These are phyloP conservation scores for Hyphodiscus hymeniophilus DNA, from an alignment of 495 filamentous ascomycete species.

Conservation along the genomic window DNA sequence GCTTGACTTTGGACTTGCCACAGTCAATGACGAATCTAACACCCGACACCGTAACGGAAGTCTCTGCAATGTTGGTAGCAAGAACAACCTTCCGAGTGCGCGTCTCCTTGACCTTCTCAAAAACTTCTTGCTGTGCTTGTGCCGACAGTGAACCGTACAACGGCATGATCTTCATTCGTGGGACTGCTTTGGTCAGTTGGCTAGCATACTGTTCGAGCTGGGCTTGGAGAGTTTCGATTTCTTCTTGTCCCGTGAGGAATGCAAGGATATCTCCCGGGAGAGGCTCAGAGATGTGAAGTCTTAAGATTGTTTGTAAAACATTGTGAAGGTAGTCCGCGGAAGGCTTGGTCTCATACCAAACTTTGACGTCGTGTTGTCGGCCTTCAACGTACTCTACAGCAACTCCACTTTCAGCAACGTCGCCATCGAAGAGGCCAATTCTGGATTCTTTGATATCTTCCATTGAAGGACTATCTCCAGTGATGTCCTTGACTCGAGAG, in stretches of 20 bases:
- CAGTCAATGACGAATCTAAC: conserved; percentile 88
- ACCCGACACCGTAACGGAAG: conserved; percentile 91
- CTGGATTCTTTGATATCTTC: background rate
- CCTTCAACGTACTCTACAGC: conserved; percentile 72
- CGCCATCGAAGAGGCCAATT: background rate
- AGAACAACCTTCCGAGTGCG: conserved; percentile 83
- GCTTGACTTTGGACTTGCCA: conserved; percentile 90
- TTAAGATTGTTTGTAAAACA: conserved; percentile 74
- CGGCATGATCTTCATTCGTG: conserved; percentile 50
- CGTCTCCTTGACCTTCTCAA: conserved; percentile 61
- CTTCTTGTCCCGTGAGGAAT: conserved; percentile 90
- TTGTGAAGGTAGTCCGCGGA: conserved; percentile 79
- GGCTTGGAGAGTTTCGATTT: conserved; percentile 73
- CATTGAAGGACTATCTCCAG: background rate
- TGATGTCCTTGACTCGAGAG: background rate
- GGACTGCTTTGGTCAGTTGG: conserved; percentile 62
- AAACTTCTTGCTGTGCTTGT: conserved; percentile 75
- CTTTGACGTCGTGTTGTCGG: conserved; percentile 78
- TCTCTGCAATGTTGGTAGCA: conserved; percentile 96
- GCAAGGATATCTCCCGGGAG: conserved; percentile 90
- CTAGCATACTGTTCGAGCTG: conserved; percentile 72
- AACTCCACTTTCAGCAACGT: conserved; percentile 17
- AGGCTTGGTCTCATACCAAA: conserved; percentile 66
- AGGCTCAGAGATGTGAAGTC: conserved; percentile 80
- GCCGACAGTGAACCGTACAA: conserved; percentile 48